Evolutionary conservation across 1,284 basidiomycete genomes (phyloP).

Genomic region (Paramarasmius palmivorus): DNA sequence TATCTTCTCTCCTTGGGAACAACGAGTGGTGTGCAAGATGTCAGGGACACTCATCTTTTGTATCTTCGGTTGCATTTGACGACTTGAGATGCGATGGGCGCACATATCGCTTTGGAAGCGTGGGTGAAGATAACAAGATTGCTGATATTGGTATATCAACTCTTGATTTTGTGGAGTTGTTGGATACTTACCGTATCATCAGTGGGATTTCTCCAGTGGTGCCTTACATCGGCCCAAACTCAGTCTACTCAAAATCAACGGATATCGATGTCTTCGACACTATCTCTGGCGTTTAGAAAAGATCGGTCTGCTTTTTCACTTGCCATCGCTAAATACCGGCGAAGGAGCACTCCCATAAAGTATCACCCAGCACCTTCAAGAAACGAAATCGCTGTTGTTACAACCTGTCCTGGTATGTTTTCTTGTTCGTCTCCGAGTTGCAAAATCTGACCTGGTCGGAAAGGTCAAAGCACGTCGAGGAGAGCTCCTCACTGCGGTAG

Average conservation of each 20-base stretch:
- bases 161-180: too few species aligned
- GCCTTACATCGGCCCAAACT: constrained; percentile 75
- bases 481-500: constrained; percentile 70
- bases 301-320: constrained; percentile 57
- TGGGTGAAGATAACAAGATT: constrained; percentile 95
- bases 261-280: constrained; percentile 71
- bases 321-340: constrained; percentile 41
- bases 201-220: constrained; percentile 93
- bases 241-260: constrained; percentile 68
- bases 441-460: too few species aligned
- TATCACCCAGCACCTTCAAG: constrained; percentile 88
- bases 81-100: constrained; percentile 81
- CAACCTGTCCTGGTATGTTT: constrained; percentile 93
- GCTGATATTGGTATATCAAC: constrained; percentile 69
- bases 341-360: constrained; percentile 43
- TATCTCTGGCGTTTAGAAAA: constrained; percentile 67
- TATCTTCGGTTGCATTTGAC: constrained; percentile 89
- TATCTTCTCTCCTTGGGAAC: constrained; percentile 89
- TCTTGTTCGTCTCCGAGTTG: too few species aligned
- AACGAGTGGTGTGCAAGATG: constrained; percentile 93
- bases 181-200: constrained; percentile 13
- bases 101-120: constrained; percentile 89
- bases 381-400: constrained; percentile 85
- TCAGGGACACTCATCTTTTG: constrained; percentile 95
- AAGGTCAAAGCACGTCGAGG: constrained; percentile 80